Evolutionary conservation across 306 rosid species (phyloP).

Genomic region (Pyrus betulifolia): DNA sequence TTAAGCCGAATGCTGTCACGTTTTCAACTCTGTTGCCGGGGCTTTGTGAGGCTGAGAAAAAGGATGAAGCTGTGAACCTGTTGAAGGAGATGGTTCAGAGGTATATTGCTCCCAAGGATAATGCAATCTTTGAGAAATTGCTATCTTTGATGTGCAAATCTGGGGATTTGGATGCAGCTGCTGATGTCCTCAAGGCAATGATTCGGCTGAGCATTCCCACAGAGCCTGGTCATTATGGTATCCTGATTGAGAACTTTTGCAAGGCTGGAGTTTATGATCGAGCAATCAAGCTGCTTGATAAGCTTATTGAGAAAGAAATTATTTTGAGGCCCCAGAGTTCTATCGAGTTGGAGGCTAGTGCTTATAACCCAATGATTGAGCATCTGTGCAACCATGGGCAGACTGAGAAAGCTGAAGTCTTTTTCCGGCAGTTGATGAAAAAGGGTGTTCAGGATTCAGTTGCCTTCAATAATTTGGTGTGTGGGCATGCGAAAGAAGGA

Average conservation of each 20-base stretch:
- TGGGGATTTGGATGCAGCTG: conserved; percentile 78
- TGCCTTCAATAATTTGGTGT: conserved; percentile 71
- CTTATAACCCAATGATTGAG: conserved; percentile 68
- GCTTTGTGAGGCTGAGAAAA: conserved; percentile 64
- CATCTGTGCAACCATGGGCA: conserved; percentile 63
- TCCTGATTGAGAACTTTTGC: conserved; percentile 76
- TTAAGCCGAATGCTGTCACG: conserved; percentile 72
- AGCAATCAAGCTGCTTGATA: conserved; percentile 67
- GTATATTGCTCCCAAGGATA: conserved; percentile 71
- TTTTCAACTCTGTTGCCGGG: conserved; percentile 71
- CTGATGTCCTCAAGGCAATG: conserved; percentile 70
- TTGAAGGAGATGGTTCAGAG: conserved; percentile 74
- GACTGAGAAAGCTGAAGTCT: conserved; percentile 65
- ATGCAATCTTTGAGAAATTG: conserved; percentile 49
- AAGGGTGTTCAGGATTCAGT: conserved; percentile 65
- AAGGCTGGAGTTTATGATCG: conserved; percentile 52
- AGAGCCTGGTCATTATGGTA: conserved; percentile 80
- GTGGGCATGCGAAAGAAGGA: conserved; percentile 85
- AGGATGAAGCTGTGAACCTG: conserved; percentile 39
- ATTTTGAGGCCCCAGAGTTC: conserved; percentile 56
- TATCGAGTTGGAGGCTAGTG: conserved; percentile 61
- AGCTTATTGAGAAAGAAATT: conserved; percentile 76
- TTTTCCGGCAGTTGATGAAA: conserved; percentile 81
- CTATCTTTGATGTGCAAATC: conserved; percentile 52
- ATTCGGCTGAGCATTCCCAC: conserved; percentile 74